Conservation (phyloP, 345 rosid genomes). For the Punica granatum region DNA sequence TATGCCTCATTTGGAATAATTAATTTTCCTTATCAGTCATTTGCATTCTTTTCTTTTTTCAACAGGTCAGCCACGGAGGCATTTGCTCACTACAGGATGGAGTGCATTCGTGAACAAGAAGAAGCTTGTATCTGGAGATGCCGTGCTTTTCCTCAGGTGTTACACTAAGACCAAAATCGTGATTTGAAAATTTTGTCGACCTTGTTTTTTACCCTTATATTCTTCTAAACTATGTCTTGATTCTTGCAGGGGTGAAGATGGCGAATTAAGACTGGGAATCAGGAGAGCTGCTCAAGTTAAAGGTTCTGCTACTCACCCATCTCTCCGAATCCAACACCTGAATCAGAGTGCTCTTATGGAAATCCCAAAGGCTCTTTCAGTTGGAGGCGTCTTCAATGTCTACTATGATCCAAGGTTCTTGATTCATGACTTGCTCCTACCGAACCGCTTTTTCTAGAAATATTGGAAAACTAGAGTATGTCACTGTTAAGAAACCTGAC, state of each 20-base stretch:
- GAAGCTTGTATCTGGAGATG: conserved; percentile 98
- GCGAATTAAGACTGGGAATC: conserved; percentile 86
- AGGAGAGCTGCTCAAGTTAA: conserved; percentile 84
- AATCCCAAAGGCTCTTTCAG: conserved; percentile 63
- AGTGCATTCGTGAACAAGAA: conserved; percentile 96
- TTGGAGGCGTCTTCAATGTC: conserved; percentile 52
- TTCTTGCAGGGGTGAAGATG: conserved; percentile 79
- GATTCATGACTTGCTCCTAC: neutral
- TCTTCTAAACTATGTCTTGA: neutral
- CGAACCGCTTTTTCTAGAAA: neutral
- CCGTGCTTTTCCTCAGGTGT: conserved; percentile 93
- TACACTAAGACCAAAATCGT: neutral
- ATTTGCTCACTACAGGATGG: conserved; percentile 99
- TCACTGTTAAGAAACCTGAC: neutral
- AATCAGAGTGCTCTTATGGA: conserved; percentile 51
- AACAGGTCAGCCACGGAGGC: conserved; percentile 96
- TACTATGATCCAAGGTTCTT: conserved; percentile 90
- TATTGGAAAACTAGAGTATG: neutral
- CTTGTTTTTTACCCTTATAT: neutral
- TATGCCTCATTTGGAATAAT: neutral
- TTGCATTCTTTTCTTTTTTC: neutral
- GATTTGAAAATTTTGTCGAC: neutral
- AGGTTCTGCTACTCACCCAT: conserved; percentile 36
- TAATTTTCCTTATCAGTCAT: neutral
- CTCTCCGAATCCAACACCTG: conserved; percentile 38